Base-by-base conservation (phyloP, 2,329 filamentous ascomycete genomes). In the Pseudogymnoascus pannorum region DNA sequence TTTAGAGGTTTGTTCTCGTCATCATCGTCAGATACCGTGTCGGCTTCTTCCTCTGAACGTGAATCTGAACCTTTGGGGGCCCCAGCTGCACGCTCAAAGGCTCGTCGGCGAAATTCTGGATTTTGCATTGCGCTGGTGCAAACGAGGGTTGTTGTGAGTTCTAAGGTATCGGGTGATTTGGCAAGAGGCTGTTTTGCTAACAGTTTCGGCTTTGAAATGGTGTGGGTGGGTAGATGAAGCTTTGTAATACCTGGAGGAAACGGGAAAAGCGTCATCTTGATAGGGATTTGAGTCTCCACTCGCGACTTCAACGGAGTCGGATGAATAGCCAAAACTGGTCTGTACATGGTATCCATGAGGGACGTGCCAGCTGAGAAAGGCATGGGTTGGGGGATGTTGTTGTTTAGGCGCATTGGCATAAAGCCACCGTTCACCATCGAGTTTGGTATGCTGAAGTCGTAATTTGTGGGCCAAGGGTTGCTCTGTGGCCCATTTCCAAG, bases 281-380 rank as follows among this genome's bases (percentile, higher is more conserved):
- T 91, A 7, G 89, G 90, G 67, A 97, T 97, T 72, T 97, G 94
- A 0, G 94, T 97, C 77, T 99, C 94, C 16, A 97, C 94, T 20
- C 94, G 87, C 14, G 92, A 96, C 75, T 97, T 97, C 61, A 84
- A 72, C 4, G 87, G 87, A 3, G 85, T 89, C 4, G 86, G 84
- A 64, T 87, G 80, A 44, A 90, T 83, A 11, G 80, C 82, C 38
- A 90, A 73, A 58, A 74, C 68, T 20, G 77, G 76, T 35, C 75
- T 72, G 57, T 70, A 67, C 35, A 62, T 63, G 38, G 57, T 63
- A 9, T 63, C 63, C 62, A 68, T 65, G 8, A 64, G 65, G 24
- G 68, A 67, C 60, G 68, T 63, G 31, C 64, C 60, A 7, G 67
- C 68, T 12, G 68, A 68, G 29, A 61, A 61, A n/a, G 58, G 44